Percentiles rank a stretch among this genome's conserved stretches.
phyloP scores from a whole-genome alignment of 441 rosid genomes.

The Eugenia klotzschiana region DNA sequence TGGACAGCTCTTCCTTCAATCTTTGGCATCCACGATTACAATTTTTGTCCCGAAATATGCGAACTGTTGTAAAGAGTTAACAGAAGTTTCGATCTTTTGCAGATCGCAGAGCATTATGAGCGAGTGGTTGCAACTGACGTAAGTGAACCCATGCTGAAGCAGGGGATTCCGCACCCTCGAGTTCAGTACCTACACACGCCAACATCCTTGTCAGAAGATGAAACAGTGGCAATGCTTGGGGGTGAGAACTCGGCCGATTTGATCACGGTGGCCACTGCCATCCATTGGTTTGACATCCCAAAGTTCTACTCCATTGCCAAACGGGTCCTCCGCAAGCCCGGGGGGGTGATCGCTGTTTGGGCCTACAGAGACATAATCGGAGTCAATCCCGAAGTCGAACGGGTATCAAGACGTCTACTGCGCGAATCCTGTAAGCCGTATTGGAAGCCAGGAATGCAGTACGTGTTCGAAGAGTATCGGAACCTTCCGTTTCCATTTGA shows the following conservation, averaged over 20 bases:
- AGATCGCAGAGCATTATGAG: constrained; percentile 49
- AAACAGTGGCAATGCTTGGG: constrained; percentile 25
- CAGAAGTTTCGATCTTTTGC: neutral
- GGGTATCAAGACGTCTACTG: constrained; percentile 18
- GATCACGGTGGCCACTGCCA: constrained; percentile 51
- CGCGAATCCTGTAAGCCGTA: constrained; percentile 26
- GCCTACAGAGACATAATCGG: constrained; percentile 25
- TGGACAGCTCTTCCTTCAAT: neutral
- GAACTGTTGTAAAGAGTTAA: neutral
- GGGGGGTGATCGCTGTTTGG: constrained; percentile 57
- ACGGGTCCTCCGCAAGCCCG: constrained; percentile 41
- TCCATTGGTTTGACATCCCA: constrained; percentile 58
- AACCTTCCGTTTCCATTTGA: constrained; percentile 50
- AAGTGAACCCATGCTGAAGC: constrained; percentile 32
- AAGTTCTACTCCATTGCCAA: constrained; percentile 34
- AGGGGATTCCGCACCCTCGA: constrained; percentile 21
- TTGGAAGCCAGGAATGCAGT: constrained; percentile 13
- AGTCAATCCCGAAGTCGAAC: constrained; percentile 32
- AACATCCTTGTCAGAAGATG: constrained; percentile 28
- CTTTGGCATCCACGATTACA: neutral
- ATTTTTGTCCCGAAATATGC: neutral
- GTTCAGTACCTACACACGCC: constrained; percentile 38
- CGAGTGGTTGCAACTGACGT: constrained; percentile 44
- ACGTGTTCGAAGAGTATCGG: constrained; percentile 19
- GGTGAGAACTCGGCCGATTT: constrained; percentile 46